phyloP scores from a whole-genome alignment of 768 basidiomycete species.

The Suillus subluteus region DNA sequence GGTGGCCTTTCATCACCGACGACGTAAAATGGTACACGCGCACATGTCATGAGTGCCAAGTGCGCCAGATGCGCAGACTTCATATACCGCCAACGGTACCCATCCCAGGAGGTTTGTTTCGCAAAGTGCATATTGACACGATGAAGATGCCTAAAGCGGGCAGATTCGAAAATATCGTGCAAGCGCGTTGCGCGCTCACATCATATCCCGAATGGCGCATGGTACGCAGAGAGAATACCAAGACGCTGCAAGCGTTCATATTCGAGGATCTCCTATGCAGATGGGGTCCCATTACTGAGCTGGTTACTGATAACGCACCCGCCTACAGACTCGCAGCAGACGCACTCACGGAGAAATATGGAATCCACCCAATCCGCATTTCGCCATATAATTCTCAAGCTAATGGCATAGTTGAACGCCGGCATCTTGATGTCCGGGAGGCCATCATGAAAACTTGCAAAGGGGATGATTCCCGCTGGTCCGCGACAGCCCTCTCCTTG shows the following conservation, averaged over 20 bases:
- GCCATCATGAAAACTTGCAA: slow-evolving; percentile 13
- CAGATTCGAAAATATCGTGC: neutral
- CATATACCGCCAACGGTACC: no score
- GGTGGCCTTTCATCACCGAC: fast-evolving
- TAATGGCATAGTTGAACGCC: neutral
- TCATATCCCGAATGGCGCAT: no score
- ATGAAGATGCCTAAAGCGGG: neutral
- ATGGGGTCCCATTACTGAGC: no score
- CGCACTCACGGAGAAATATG: no score
- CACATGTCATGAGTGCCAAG: no score
- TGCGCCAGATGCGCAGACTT: fast-evolving
- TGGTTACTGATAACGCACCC: no score
- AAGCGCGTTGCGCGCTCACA: neutral
- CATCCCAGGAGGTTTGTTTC: neutral
- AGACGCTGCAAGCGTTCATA: no score
- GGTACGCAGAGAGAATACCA: no score
- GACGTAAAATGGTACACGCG: no score
- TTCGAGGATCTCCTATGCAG: no score
- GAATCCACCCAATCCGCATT: neutral
- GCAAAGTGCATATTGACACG: neutral
- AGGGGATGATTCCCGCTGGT: neutral
- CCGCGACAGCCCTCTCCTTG: no score
- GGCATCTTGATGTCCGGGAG: slow-evolving; percentile 13
- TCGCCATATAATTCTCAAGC: neutral
- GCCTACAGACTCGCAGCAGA: neutral